phyloP scores from a whole-genome alignment of 78 protist species.

The Mastigamoeba balamuthi region DNA sequence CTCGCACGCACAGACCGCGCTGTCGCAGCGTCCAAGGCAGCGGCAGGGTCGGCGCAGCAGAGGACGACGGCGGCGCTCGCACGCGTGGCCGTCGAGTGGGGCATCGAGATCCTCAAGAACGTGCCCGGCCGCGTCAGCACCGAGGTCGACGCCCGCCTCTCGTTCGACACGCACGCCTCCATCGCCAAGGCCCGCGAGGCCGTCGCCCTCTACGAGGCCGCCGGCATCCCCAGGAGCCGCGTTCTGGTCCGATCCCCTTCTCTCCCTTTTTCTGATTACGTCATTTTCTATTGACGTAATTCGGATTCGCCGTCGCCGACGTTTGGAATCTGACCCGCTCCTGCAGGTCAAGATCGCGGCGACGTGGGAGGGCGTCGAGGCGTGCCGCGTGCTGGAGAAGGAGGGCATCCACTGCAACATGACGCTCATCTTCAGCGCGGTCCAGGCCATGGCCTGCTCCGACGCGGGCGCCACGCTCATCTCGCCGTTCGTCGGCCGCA shows the following conservation, averaged over 20 bases:
- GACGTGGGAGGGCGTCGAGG: conserved; percentile 89
- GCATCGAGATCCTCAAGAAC: conserved; percentile 86
- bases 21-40: not conserved
- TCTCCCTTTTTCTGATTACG: too few species aligned
- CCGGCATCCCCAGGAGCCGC: conserved; percentile 68
- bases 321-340: too few species aligned
- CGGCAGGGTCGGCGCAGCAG: not conserved
- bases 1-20: not conserved
- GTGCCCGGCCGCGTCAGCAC: conserved; percentile 93
- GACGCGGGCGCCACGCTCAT: conserved; percentile 84
- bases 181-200: conserved; percentile 74
- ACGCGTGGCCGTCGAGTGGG: conserved; percentile 76
- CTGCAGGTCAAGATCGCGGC: conserved; percentile 91
- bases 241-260: too few species aligned
- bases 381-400: conserved; percentile 42
- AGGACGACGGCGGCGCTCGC: conserved; percentile 52
- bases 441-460: conserved; percentile 90
- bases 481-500: conserved; percentile 95
- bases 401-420: conserved; percentile 91
- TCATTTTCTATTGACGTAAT: too few species aligned
- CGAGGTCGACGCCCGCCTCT: conserved; percentile 91
- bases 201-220: conserved; percentile 74
- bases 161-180: conserved; percentile 77
- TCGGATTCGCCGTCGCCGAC: too few species aligned
- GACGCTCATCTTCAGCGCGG: conserved; percentile 81